A percentile compares a stretch with the other conserved stretches of the same genome.
These are phyloP conservation scores for Populus euphratica DNA, from an alignment of 345 rosid species.

Conservation along the genomic window DNA sequence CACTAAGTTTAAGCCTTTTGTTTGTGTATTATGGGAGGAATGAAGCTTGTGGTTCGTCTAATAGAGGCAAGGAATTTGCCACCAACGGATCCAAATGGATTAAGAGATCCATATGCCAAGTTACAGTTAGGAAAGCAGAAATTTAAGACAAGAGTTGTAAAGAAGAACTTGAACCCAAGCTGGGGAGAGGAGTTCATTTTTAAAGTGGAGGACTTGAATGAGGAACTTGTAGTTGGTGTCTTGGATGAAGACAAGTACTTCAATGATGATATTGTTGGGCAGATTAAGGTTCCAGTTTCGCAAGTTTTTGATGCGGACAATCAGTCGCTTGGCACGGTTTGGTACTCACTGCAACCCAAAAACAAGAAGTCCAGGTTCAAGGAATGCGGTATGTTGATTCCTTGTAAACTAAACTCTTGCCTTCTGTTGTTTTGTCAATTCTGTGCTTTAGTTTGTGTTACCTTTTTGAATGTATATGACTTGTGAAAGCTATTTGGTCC, in stretches of 20 bases:
- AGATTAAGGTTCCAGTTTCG: conserved; percentile 57
- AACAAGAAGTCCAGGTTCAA: conserved; percentile 69
- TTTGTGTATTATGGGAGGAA: conserved; percentile 10
- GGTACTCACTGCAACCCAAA: conserved; percentile 80
- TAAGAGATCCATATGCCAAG: conserved; percentile 86
- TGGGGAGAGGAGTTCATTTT: conserved; percentile 92
- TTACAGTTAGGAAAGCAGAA: conserved; percentile 73
- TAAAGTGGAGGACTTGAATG: conserved; percentile 89
- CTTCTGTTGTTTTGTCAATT: neutral
- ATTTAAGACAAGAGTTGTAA: conserved; percentile 76
- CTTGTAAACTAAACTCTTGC: neutral
- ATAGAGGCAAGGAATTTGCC: conserved; percentile 84
- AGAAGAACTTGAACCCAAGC: conserved; percentile 77
- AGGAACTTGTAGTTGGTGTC: conserved; percentile 70
- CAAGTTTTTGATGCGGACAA: conserved; percentile 68
- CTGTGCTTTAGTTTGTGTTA: neutral
- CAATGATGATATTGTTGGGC: conserved; percentile 82
- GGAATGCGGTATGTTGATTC: conserved; percentile 60
- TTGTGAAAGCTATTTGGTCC: neutral
- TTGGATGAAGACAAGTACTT: conserved; percentile 89
- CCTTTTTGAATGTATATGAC: neutral
- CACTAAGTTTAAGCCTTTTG: neutral
- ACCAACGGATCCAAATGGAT: conserved; percentile 83
- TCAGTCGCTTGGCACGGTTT: conserved; percentile 67
- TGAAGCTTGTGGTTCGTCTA: conserved; percentile 77